Base-by-base conservation (phyloP, 1,284 basidiomycete genomes). In the Vanrija sp. region DNA sequence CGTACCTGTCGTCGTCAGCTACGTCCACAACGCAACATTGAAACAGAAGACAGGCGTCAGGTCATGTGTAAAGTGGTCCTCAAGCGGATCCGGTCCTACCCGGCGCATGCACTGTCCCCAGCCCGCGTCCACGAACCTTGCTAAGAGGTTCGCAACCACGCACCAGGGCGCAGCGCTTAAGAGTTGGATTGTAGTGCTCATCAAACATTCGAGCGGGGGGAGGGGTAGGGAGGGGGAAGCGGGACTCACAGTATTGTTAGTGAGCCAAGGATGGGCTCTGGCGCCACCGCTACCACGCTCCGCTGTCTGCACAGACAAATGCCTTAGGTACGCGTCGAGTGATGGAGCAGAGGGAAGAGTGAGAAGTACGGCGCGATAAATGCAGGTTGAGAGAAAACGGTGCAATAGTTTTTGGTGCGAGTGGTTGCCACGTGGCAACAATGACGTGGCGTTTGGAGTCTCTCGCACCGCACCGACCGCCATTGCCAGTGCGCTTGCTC, bases 21-120 rank as follows among this genome's bases (percentile, higher is more conserved):
- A 18, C 15, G 7, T n/a, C 36, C 50, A 36, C 46, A 39, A n/a
- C 14, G 36, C 23, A 41, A 31, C 47, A 16, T 22, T 4, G 19
- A 36, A 31, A 31, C 4, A 22, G 31, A 50, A 22, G 20, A 35
- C 20, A 50, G 15, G 41, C 35, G 57, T 72, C 70, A 72, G 70
- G 65, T 72, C 70, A 72, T 72, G 70, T 72, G 70, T 72, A 72
- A 56, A 45, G 53, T 56, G 48, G 61, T 68, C 70, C 66, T 64
- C 67, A 59, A 62, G 70, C 64, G 47, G 47, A 59, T 46, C 68
- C 65, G 65, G 64, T 66, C 63, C 61, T 64, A 65, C 64, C 65
- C 68, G 66, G 68, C 54, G 68, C 54, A 19, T 49, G 57, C 56
- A 41, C 59, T 56, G 45, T 43, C 39, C 25, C 35, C 54, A 41